These are phyloP conservation scores for Magnaporthales sp. DNA, from an alignment of 2,329 filamentous ascomycete genomes.

Conservation along the genomic window DNA sequence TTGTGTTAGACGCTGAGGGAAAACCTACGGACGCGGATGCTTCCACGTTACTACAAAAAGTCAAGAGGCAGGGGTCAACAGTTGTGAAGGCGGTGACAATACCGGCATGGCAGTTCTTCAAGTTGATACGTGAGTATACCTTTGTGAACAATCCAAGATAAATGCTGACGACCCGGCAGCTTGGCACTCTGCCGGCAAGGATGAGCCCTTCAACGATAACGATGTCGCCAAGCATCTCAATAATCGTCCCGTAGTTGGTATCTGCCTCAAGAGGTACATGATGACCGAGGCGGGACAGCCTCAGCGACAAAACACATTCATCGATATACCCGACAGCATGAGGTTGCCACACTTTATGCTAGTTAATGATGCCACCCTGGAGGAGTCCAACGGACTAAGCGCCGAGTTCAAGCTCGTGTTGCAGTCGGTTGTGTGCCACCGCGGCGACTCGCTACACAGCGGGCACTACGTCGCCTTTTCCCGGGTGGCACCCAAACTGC, in stretches of 20 bases:
- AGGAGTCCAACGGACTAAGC: conserved; percentile 54
- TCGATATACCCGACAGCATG: conserved; percentile 78
- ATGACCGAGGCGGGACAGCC: conserved; percentile 62
- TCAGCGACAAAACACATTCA: conserved; percentile 66
- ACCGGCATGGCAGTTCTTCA: conserved; percentile 96
- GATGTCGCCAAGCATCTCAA: conserved; percentile 88
- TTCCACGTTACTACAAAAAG: conserved; percentile 31
- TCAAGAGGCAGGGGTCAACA: conserved; percentile 36
- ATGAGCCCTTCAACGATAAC: conserved; percentile 53
- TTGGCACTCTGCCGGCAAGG: conserved; percentile 64
- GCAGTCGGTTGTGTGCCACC: conserved; percentile 87
- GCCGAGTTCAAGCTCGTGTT: conserved; percentile 91
- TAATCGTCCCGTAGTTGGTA: conserved; percentile 76
- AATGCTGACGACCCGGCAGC: conserved; percentile 35
- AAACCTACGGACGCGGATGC: conserved; percentile 33
- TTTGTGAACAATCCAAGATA: conserved; percentile 3
- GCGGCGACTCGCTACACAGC: conserved; percentile 74
- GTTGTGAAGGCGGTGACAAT: conserved; percentile 79
- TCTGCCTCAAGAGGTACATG: conserved; percentile 86
- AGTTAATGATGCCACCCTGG: conserved; percentile 61
- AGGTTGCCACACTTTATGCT: conserved; percentile 84
- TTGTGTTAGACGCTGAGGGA: conserved; percentile 43
- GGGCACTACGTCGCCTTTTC: conserved; percentile 89
- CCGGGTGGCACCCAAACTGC: conserved; percentile 56
- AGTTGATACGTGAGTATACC: conserved; percentile 65